Evolutionary conservation across 345 rosid species (phyloP).

Genomic region (Populus pruinosa): DNA sequence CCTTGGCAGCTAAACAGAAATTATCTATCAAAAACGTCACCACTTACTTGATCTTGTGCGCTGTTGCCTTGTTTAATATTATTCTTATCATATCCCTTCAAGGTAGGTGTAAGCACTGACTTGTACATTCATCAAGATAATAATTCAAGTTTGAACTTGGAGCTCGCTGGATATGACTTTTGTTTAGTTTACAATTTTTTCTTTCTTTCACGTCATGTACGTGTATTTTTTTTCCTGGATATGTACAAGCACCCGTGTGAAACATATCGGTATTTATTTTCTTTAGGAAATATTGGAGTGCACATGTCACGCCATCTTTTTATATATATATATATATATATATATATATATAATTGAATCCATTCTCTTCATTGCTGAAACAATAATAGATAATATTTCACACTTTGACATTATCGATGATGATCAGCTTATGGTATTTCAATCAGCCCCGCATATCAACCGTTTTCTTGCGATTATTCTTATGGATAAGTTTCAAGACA

Average conservation of each 20-base stretch:
- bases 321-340: no score
- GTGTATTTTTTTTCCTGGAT: neutral
- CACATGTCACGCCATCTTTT: neutral
- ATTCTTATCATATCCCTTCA: neutral
- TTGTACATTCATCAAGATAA: neutral
- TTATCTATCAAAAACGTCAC: neutral
- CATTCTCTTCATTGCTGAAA: neutral
- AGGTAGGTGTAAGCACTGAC: slow-evolving; percentile 2
- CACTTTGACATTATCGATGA: neutral
- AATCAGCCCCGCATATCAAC: neutral
- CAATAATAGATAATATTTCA: neutral
- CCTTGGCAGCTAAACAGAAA: neutral
- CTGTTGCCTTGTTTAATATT: neutral
- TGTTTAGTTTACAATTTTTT: neutral
- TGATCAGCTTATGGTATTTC: neutral
- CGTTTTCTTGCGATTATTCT: neutral
- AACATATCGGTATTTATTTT: neutral
- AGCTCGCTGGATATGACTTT: neutral
- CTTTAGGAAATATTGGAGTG: neutral
- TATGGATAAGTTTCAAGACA: neutral
- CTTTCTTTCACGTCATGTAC: neutral
- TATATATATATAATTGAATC: neutral
- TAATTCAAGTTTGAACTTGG: neutral
- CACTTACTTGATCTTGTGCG: neutral
- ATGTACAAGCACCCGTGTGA: neutral